phyloP scores from a whole-genome alignment of 2,329 filamentous ascomycete genomes.

The Celoporthe dispersa region DNA sequence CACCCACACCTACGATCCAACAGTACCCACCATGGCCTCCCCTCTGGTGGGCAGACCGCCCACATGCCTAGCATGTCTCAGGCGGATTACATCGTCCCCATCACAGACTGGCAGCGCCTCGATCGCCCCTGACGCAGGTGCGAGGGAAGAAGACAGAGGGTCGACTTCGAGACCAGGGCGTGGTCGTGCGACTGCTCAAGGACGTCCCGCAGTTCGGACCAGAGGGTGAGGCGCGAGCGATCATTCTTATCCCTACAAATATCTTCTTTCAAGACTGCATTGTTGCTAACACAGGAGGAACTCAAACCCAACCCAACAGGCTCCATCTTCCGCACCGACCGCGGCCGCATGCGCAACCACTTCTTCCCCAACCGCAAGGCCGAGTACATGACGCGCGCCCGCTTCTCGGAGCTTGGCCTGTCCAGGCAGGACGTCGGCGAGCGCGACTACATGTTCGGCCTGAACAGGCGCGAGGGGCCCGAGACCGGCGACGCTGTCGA shows the following conservation, averaged over 20 bases:
- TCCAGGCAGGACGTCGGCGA: conserved; percentile 36
- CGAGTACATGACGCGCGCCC: conserved; percentile 42
- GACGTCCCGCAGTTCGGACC: conserved; percentile 46
- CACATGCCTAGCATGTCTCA: conserved; percentile 36
- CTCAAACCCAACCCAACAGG: conserved; percentile 30
- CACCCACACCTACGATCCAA: not conserved
- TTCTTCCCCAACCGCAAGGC: conserved; percentile 41
- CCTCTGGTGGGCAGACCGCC: conserved; percentile 32
- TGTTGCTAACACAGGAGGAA: not conserved
- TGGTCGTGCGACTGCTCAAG: conserved; percentile 48
- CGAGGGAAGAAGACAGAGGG: conserved; percentile 44
- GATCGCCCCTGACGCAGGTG: conserved; percentile 38
- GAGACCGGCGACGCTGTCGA: conserved; percentile 25
- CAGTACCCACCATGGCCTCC: conserved; percentile 31
- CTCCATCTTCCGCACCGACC: conserved; percentile 40
- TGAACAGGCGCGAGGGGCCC: conserved; percentile 17
- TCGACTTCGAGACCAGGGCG: conserved; percentile 45
- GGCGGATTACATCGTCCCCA: conserved; percentile 31
- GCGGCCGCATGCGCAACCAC: conserved; percentile 44
- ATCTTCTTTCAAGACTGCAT: not conserved
- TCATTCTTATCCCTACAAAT: conserved; percentile 15
- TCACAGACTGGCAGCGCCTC: conserved; percentile 29
- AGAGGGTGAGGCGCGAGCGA: conserved; percentile 38
- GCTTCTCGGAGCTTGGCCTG: conserved; percentile 39
- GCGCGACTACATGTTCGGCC: conserved; percentile 37